These are phyloP conservation scores for Dissophora globulifera DNA, from an alignment of 192 early-diverging fungal genomes.

Conservation along the genomic window DNA sequence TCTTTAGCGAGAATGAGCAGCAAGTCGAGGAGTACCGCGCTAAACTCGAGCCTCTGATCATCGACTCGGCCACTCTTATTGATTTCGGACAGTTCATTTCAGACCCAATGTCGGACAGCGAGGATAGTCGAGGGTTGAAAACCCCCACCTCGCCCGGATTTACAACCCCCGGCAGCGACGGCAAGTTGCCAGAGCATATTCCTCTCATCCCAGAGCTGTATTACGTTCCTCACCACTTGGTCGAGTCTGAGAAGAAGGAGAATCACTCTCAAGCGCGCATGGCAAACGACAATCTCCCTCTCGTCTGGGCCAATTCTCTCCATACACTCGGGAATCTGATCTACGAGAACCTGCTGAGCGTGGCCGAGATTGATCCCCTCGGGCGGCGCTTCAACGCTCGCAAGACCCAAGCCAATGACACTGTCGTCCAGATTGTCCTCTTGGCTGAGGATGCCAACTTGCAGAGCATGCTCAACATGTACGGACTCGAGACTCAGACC, in stretches of 20 bases:
- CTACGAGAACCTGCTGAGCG: constrained; percentile 77
- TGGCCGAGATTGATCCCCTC: constrained; percentile 86
- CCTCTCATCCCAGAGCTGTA: constrained; percentile 78
- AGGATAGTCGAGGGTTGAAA: constrained; percentile 31
- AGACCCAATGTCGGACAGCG: constrained; percentile 46
- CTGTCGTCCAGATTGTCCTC: constrained; percentile 83
- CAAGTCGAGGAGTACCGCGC: constrained; percentile 78
- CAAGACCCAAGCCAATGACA: constrained; percentile 61
- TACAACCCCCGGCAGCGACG: constrained; percentile 26
- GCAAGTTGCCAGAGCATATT: constrained; percentile 55
- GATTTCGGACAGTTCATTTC: constrained; percentile 59
- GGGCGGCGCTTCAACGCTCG: constrained; percentile 73
- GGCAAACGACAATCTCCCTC: constrained; percentile 87
- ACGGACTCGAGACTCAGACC: constrained; percentile 85
- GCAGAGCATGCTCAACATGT: constrained; percentile 74
- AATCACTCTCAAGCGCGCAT: constrained; percentile 77
- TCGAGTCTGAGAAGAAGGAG: constrained; percentile 76
- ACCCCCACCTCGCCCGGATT: constrained; percentile 52
- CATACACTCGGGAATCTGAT: constrained; percentile 82
- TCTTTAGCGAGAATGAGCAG: constrained; percentile 73
- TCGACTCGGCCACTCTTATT: constrained; percentile 71
- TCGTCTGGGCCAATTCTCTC: constrained; percentile 89
- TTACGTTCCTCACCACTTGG: constrained; percentile 78
- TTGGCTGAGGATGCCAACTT: constrained; percentile 78
- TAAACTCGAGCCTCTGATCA: constrained; percentile 73